These are phyloP conservation scores for Sporothrix mexicana DNA, from an alignment of 2,329 filamentous ascomycete genomes.

Conservation along the genomic window DNA sequence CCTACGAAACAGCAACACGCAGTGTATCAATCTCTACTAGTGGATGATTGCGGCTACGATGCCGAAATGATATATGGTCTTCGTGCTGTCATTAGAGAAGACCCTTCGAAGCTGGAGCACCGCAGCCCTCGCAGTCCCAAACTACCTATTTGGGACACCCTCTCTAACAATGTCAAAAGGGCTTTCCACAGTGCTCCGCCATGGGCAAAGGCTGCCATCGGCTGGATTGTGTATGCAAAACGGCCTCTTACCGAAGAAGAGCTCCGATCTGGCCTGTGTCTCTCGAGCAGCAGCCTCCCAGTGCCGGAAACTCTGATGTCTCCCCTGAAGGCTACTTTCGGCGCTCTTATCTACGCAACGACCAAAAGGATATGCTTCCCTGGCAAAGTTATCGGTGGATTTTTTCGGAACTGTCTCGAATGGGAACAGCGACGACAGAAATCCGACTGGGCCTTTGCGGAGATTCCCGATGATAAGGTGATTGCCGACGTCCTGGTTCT, in stretches of 20 bases:
- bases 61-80: not conserved
- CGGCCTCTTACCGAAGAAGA: constrained; percentile 10
- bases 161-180: not conserved
- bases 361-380: constrained; percentile 17
- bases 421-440: not conserved
- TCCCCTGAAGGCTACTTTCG: not conserved
- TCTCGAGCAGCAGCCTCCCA: not conserved
- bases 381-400: not conserved
- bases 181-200: not conserved
- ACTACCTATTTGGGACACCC: not conserved
- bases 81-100: not conserved
- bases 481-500: not conserved
- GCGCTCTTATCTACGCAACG: constrained; percentile 3
- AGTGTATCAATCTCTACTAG: not conserved
- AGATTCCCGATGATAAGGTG: not conserved
- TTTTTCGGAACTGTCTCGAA: not conserved
- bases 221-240: not conserved
- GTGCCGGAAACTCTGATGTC: not conserved
- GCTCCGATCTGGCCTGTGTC: not conserved
- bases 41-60: constrained; percentile 20
- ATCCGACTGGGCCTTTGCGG: not conserved
- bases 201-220: constrained; percentile 4
- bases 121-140: not conserved
- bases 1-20: not conserved
- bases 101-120: not conserved